Percentiles rank a stretch among this genome's conserved stretches.
Conservation (phyloP, 169 alveolate genomes). For the Nephromyces sp. region DNA sequence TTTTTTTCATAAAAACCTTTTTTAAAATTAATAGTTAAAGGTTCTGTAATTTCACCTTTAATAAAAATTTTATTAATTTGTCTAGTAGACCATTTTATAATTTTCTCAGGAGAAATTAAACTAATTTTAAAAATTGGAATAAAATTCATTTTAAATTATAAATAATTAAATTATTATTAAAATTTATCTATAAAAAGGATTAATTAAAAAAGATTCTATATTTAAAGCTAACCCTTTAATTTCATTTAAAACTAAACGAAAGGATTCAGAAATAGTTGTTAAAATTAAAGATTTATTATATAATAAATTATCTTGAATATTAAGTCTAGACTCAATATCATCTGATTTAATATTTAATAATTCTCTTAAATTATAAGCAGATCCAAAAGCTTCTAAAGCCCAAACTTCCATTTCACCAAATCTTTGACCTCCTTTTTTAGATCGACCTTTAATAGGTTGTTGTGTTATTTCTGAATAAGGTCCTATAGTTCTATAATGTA, state of each 20-base stretch:
- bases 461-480: constrained; percentile 10
- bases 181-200: neutral
- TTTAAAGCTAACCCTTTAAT: constrained; percentile 24
- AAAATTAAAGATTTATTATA: neutral
- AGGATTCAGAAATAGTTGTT: constrained; percentile 12
- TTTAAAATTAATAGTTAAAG: constrained; percentile 32
- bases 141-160: constrained; percentile 5
- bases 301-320: neutral
- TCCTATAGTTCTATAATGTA: constrained; percentile 29
- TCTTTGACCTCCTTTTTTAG: constrained; percentile 28
- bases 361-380: constrained; percentile 36
- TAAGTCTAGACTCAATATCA: constrained; percentile 8
- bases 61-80: constrained; percentile 14
- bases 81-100: constrained; percentile 21
- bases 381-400: constrained; percentile 41
- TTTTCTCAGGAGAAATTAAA: constrained; percentile 7
- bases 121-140: constrained; percentile 22
- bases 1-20: constrained; percentile 21
- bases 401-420: constrained; percentile 48
- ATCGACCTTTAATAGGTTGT: constrained; percentile 20
- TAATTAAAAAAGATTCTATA: constrained; percentile 15
- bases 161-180: neutral
- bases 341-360: constrained; percentile 27
- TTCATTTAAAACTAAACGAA: constrained; percentile 13
- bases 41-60: constrained; percentile 25